Evolutionary conservation across 495 filamentous ascomycete species (phyloP).

Genomic region (Hypoxylon lienhwacheense): DNA sequence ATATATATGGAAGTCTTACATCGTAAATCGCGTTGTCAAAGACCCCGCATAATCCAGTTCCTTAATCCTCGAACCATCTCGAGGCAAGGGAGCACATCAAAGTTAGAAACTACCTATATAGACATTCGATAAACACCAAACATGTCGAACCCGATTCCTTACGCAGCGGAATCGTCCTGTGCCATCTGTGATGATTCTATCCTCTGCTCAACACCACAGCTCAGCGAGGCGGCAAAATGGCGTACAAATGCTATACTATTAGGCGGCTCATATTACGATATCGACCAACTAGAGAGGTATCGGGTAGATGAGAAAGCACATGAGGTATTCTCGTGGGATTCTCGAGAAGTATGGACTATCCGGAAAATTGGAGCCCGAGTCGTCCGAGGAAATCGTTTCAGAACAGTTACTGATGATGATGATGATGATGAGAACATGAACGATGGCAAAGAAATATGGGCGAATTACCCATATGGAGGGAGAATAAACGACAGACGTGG

Average conservation of each 20-base stretch:
- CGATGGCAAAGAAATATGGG: not conserved
- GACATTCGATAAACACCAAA: not conserved
- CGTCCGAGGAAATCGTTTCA: slow-evolving; percentile 7
- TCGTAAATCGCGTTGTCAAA: not conserved
- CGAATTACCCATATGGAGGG: slow-evolving; percentile 1
- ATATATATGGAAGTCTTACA: not conserved
- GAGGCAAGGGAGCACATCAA: too few relatives aligned
- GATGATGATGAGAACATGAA: not conserved
- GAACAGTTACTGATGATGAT: not conserved
- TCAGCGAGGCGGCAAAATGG: slow-evolving; percentile 1
- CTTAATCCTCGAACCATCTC: not conserved
- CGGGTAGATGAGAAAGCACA: not conserved
- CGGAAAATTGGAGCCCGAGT: slow-evolving; percentile 10
- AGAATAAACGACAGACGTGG: slow-evolving; percentile 3
- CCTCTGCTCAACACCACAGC: not conserved
- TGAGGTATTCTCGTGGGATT: not conserved
- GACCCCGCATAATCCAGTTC: not conserved
- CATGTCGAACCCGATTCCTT: not conserved
- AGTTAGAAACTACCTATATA: too few relatives aligned
- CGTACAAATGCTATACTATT: slow-evolving; percentile 11
- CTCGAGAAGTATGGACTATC: not conserved
- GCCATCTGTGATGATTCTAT: slow-evolving; percentile 18
- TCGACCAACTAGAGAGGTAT: slow-evolving; percentile 9
- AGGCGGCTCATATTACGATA: slow-evolving; percentile 3
- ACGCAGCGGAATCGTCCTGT: slow-evolving; percentile 15